Evolutionary conservation across 495 filamentous ascomycete species (phyloP), one percentile per base, ranked within the genome.

Genomic region (Cercophora scortea): DNA sequence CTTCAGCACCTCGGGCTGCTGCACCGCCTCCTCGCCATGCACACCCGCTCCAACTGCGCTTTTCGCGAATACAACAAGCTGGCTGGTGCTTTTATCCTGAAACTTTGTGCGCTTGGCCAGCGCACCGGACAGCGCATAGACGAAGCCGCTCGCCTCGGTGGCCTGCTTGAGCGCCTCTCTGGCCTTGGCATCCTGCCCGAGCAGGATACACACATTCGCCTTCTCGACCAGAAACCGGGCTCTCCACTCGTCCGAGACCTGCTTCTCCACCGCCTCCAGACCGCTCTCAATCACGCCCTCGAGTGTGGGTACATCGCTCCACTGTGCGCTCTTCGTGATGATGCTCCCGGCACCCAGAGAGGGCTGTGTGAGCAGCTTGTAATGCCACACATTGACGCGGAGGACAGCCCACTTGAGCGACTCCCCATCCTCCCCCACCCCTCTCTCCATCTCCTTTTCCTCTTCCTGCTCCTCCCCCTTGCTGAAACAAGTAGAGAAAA

Each of bases 91-190:
- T 17, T 84, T 87, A 54, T 93, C 79, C 68, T 99, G 93, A 62
- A 88, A 99, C 62, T 85, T 89, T 1, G 93, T 99, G 51, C 93
- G 75, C 71, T 96, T 97, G 42, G 90, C 93, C 57, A 96, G 57
- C 17, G 84, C 80, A 12, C 94, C 93, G 3, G 89, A 92, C 50
- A 99, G 64, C 0, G 84, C 86, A 69, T 93, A 98, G 36, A 84
- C 77, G 55, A 99, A 88, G 1, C 80, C 78, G 13, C 81, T 84
- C 16, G 75, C 61, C 32, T 63, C 61, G 3, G 83, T 82, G 1
- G 89, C 90, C 41, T 74, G 64, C 32, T 79, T 70, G 1, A 99
- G 69, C 63, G 89, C 86, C 9, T 78, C 74, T 50, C 79, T 77
- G 0, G 91, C 93, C 61, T 83, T 87, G 4, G 68, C 72, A 62